Base-by-base conservation (phyloP, 495 filamentous ascomycete species). In the Penicillium canariense region DNA sequence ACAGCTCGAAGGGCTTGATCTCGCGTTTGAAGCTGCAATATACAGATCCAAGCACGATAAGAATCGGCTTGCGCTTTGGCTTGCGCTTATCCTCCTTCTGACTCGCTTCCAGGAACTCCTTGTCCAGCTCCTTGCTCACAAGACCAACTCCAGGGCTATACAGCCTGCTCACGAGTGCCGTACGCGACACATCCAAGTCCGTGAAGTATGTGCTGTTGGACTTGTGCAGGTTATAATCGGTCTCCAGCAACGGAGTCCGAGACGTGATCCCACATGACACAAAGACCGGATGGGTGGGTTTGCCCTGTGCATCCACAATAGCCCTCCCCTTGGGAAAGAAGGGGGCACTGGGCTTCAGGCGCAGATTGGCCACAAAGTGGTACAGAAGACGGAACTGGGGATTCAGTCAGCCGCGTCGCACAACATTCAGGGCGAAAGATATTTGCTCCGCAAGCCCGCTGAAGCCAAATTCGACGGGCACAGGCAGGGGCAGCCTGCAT, bases 161-260 rank as follows among this genome's bases (percentile, higher is more conserved):
- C 12, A 89, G 55, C 3, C 78, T 77, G 28, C 75, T 81, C 30
- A 87, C 75, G 14, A 85, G 76, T 35, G 84, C 79, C 7, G 84
- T 82, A 35, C 87, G 84, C 4, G 83, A 78, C 45, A 88, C 76
- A 56, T 91, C 87, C 56, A 89, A 77, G 61, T 91, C 87, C 9
- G 81, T 72, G 66, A 90, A 89, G 62, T 90, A 91, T 1, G 87
- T 89, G 55, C 80, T 83, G 65, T 91, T 91, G 30, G 80, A 84
- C 59, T 91, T 88, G 68, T 88, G 85, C 27, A 84, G 32, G 65
- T 88, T 88, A 73, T 86, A 87, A 63, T 88, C 85, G 46, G 74
- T 80, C 70, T 88, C 85, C 30, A 78, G 50, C 35, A 83, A 56
- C 0, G 78, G 70, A 8, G 80, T 77, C 66, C 78, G 79, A n/a